These are phyloP conservation scores for Zopfochytrium polystomum DNA, from an alignment of 371 early-diverging fungal genomes.

Conservation along the genomic window DNA sequence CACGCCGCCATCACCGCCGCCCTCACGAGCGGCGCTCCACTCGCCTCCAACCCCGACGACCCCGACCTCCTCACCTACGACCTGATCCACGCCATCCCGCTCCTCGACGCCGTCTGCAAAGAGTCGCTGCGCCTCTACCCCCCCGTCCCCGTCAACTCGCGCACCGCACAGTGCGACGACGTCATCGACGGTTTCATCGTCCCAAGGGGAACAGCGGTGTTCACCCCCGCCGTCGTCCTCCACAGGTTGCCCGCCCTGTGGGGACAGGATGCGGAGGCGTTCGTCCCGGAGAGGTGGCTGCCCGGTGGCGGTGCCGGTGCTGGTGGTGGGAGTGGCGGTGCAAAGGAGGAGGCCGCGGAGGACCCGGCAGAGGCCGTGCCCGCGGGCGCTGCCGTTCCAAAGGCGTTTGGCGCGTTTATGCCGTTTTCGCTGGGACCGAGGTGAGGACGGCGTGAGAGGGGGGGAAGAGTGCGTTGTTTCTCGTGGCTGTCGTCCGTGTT, in stretches of 20 bases:
- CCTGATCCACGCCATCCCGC: not conserved
- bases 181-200: slow-evolving; percentile 44
- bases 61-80: slow-evolving; percentile 12
- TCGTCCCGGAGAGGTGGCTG: slow-evolving; percentile 58
- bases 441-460: no score
- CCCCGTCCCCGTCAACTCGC: slow-evolving; percentile 44
- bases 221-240: slow-evolving; percentile 43
- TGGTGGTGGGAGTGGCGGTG: not conserved
- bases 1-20: slow-evolving; percentile 4
- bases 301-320: slow-evolving; percentile 47
- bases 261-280: slow-evolving; percentile 63
- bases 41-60: not conserved
- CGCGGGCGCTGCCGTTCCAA: no score
- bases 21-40: not conserved
- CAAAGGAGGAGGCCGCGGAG: not conserved
- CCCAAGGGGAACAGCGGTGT: slow-evolving; percentile 53
- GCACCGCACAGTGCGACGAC: slow-evolving; percentile 45
- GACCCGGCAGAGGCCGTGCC: no score
- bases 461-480: no score
- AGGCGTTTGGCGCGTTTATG: slow-evolving; percentile 42
- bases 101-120: slow-evolving; percentile 19
- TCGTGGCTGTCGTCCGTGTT: no score
- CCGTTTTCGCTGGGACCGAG: slow-evolving; percentile 64
- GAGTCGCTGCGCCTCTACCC: slow-evolving; percentile 21
- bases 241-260: slow-evolving; percentile 54